These are phyloP conservation scores for Peronospora belbahrii DNA, from an alignment of 352 stramenopile genomes.

Conservation along the genomic window DNA sequence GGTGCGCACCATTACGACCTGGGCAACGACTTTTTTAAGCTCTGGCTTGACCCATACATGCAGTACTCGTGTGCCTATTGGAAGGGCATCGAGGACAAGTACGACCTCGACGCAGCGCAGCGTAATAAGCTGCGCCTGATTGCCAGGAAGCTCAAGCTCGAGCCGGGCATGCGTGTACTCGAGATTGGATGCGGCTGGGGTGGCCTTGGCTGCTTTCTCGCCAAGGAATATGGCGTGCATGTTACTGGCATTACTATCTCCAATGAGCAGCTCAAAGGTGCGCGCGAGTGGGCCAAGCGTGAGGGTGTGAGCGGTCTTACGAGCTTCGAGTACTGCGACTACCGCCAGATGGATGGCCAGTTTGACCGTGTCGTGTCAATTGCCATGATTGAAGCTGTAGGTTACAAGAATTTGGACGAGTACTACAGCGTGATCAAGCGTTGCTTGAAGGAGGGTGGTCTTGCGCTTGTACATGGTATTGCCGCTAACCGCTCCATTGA, in stretches of 20 bases:
- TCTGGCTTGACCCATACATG: constrained; percentile 83
- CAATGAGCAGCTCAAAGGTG: constrained; percentile 86
- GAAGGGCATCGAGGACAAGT: constrained; percentile 62
- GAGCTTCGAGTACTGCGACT: constrained; percentile 88
- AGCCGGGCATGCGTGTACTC: constrained; percentile 77
- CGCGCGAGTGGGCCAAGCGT: constrained; percentile 64
- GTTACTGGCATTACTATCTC: constrained; percentile 88
- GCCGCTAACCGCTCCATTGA: constrained; percentile 79
- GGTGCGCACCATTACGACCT: constrained; percentile 83
- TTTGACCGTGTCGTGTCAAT: constrained; percentile 86
- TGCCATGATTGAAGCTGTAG: constrained; percentile 86
- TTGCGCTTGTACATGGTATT: constrained; percentile 78
- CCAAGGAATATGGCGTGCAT: constrained; percentile 81
- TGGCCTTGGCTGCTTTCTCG: constrained; percentile 81
- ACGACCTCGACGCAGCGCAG: constrained; percentile 78
- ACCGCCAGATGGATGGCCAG: constrained; percentile 81
- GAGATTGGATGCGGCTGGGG: constrained; percentile 88
- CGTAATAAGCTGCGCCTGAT: constrained; percentile 85
- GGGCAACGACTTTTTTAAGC: constrained; percentile 86
- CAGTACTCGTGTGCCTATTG: constrained; percentile 85
- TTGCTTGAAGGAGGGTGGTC: constrained; percentile 72
- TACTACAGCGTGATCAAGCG: constrained; percentile 81
- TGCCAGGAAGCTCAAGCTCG: constrained; percentile 79
- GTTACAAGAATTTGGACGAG: constrained; percentile 83
- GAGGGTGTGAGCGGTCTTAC: constrained; percentile 79